Percentiles rank a stretch among this genome's conserved stretches.
These are phyloP conservation scores for Harringtonia aguacate DNA, from an alignment of 2,329 filamentous ascomycete species.

Conservation along the genomic window DNA sequence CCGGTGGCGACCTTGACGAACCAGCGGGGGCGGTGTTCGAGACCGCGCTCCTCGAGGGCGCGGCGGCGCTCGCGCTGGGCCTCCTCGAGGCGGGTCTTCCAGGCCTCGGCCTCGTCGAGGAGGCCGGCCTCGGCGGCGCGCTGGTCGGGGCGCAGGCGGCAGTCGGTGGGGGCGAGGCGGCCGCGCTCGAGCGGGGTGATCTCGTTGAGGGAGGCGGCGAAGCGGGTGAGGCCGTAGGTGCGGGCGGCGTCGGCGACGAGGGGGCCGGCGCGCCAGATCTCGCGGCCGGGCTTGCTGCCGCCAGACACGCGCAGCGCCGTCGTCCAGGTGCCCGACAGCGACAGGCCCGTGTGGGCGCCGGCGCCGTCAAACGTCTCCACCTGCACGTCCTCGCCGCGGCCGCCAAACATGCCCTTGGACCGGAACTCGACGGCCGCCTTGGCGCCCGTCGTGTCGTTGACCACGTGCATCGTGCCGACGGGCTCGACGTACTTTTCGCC, in stretches of 20 bases:
- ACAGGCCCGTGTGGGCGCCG: conserved; percentile 54
- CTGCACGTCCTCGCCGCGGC: conserved; percentile 79
- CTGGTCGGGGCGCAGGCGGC: conserved; percentile 77
- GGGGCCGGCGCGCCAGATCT: conserved; percentile 68
- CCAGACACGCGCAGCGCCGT: conserved; percentile 48
- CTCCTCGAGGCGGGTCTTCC: conserved; percentile 81
- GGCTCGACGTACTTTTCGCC: conserved; percentile 98
- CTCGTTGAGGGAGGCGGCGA: conserved; percentile 81
- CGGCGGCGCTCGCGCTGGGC: conserved; percentile 65
- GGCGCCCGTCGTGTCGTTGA: conserved; percentile 73
- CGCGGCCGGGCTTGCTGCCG: conserved; percentile 34
- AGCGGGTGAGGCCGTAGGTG: conserved; percentile 80
- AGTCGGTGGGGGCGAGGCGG: conserved; percentile 72
- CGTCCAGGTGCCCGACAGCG: conserved; percentile 80
- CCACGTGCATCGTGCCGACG: conserved; percentile 76
- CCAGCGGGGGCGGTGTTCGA: conserved; percentile 69
- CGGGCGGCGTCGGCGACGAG: conserved; percentile 70
- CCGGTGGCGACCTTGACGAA: conserved; percentile 61
- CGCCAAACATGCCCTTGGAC: conserved; percentile 93
- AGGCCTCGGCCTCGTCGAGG: conserved; percentile 69
- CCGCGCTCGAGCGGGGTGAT: conserved; percentile 68
- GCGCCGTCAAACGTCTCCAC: conserved; percentile 61
- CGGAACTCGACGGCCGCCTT: conserved; percentile 88
- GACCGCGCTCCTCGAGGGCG: conserved; percentile 64
- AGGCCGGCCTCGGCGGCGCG: conserved; percentile 71